Evolutionary conservation across 768 basidiomycete genomes (phyloP).

Genomic region (Flagelloscypha sp.): DNA sequence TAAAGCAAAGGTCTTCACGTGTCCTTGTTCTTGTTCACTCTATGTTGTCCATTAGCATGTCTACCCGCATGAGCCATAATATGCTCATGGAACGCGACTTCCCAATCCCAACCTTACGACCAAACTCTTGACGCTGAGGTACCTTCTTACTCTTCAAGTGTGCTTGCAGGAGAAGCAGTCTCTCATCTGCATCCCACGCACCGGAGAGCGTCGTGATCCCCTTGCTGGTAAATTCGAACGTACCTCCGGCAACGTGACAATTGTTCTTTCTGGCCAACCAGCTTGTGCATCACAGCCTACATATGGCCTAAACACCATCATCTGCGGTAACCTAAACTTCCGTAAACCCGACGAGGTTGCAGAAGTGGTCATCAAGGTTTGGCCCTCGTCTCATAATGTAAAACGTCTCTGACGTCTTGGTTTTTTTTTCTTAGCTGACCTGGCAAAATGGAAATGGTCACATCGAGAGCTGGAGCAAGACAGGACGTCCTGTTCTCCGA

Average conservation of each 20-base stretch:
- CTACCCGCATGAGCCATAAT: too few relatives aligned
- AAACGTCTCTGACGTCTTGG: neutral
- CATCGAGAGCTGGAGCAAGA: conserved; percentile 30
- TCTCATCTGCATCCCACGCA: too few relatives aligned
- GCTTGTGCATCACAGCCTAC: conserved; percentile 26
- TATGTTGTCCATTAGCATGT: too few relatives aligned
- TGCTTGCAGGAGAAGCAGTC: too few relatives aligned
- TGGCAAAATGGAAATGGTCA: conserved; percentile 31
- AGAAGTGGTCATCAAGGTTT: conserved; percentile 39
- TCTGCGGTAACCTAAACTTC: conserved; percentile 37
- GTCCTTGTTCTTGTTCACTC: too few relatives aligned
- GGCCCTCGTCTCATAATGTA: neutral
- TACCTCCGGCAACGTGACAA: conserved; percentile 27
- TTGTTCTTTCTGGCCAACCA: conserved; percentile 42
- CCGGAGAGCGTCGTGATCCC: too few relatives aligned
- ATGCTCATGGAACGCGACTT: too few relatives aligned
- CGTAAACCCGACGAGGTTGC: conserved; percentile 29
- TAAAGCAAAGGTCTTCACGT: too few relatives aligned
- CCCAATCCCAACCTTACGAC: too few relatives aligned
- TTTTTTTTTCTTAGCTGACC: conserved; percentile 25
- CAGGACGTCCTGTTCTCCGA: conserved; percentile 25
- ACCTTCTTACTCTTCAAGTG: too few relatives aligned
- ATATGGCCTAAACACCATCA: conserved; percentile 34
- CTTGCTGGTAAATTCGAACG: conserved; percentile 36
- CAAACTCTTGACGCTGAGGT: too few relatives aligned